Evolutionary conservation across 2,329 filamentous ascomycete species (phyloP).

Genomic region (Aspergillus ochraceoroseus): DNA sequence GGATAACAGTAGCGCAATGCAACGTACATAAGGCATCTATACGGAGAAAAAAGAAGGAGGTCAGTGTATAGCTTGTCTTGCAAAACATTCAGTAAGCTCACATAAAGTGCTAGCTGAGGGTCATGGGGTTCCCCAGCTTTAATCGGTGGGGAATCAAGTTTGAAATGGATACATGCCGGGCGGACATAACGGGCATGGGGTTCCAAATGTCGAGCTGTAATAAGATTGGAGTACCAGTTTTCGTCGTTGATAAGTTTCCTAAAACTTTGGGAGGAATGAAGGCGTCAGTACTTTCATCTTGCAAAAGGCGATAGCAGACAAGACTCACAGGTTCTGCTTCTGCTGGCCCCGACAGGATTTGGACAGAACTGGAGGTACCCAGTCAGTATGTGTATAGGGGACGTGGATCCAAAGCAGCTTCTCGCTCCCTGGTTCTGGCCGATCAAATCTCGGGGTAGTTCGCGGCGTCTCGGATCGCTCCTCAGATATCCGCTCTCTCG

Average conservation of each 20-base stretch:
- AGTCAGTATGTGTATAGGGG: constrained; percentile 30
- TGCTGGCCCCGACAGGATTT: constrained; percentile 25
- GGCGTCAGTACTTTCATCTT: too few species aligned
- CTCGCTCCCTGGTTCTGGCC: constrained; percentile 31
- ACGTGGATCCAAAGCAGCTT: constrained; percentile 36
- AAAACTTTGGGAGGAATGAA: constrained; percentile 30
- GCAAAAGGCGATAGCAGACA: too few species aligned
- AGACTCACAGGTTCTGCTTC: constrained; percentile 21
- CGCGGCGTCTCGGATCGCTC: constrained; percentile 25
- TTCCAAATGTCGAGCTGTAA: constrained; percentile 37
- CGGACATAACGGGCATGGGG: constrained; percentile 40
- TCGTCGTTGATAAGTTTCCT: constrained; percentile 32
- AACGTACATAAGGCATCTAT: constrained; percentile 45
- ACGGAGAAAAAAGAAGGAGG: background rate
- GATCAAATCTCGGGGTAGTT: constrained; percentile 29
- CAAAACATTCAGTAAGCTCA: too few species aligned
- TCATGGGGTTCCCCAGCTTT: constrained; percentile 17
- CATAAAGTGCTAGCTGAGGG: constrained; percentile 30
- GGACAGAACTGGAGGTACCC: constrained; percentile 21
- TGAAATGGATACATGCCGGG: constrained; percentile 34
- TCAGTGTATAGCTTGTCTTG: background rate
- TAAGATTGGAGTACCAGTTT: constrained; percentile 37
- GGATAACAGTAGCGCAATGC: constrained; percentile 61
- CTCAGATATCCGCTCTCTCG: constrained; percentile 23
- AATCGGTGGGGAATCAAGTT: constrained; percentile 22